A percentile compares a stretch with the other conserved stretches of the same genome.
These are phyloP conservation scores for Rhizomucor pusillus DNA, from an alignment of 371 early-diverging fungal species.

Conservation along the genomic window DNA sequence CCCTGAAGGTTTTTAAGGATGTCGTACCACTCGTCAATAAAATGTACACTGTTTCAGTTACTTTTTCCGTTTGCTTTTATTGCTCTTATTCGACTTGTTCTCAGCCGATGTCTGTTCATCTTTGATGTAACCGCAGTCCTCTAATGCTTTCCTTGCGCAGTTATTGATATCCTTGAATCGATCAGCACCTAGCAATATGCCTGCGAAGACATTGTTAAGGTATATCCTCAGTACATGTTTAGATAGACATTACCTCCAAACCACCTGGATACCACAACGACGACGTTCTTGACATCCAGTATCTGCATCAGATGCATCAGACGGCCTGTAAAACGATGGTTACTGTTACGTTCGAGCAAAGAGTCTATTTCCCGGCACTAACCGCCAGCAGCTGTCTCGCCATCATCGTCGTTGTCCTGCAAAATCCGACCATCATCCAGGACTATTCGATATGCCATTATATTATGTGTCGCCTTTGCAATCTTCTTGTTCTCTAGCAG, in stretches of 20 bases:
- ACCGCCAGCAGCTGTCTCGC: slow-evolving; percentile 80
- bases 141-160: slow-evolving; percentile 70
- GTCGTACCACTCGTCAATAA: background rate
- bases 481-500: slow-evolving; percentile 75
- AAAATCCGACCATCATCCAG: slow-evolving; percentile 51
- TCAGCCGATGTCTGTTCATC: slow-evolving; percentile 4
- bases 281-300: slow-evolving; percentile 67
- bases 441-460: slow-evolving; percentile 82
- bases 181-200: slow-evolving; percentile 73
- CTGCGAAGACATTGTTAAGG: slow-evolving; percentile 6
- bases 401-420: slow-evolving; percentile 82
- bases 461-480: slow-evolving; percentile 88
- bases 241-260: slow-evolving; percentile 71
- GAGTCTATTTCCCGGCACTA: background rate
- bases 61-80: slow-evolving; percentile 10
- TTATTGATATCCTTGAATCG: slow-evolving; percentile 93
- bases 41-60: background rate
- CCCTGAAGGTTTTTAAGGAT: slow-evolving; percentile 71
- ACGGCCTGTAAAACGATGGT: slow-evolving; percentile 46
- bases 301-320: slow-evolving; percentile 76
- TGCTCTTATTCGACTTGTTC: slow-evolving; percentile 4
- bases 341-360: too few species aligned
- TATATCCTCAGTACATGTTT: background rate
- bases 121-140: slow-evolving; percentile 61
- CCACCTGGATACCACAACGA: slow-evolving; percentile 89